Base-by-base conservation (phyloP, 306 rosid genomes). In the Phaseolus lunatus region DNA sequence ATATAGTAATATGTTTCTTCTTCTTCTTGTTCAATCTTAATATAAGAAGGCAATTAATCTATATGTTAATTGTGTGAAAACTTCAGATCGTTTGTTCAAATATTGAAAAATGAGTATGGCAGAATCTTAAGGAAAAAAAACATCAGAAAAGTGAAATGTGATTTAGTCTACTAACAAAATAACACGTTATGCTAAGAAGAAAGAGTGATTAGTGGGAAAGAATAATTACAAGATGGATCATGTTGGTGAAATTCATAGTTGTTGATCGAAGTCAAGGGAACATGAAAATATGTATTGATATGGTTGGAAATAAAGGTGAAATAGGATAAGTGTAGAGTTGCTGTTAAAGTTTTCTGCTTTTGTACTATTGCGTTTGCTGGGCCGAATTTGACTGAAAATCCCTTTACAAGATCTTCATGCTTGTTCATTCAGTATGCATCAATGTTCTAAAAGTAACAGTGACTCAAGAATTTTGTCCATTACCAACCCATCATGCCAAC, bases 341-440 rank as follows among this genome's bases (percentile, higher is more conserved):
- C 72, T 79, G 67, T 81, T 79, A 18, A 52, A 33, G 61, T 67
- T 58, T 58, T 78, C 52, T 31, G 50, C 72, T 61, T 31, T 71
- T 61, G 78, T 61, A 70, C 66, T 67, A 48, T 75, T 67, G 72
- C 31, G 76, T 73, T 78, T 88, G 86, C 78, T 66, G 53, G 74
- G 77, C 72, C 72, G 7, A 74, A 77, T 74, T 80, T 86, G 84
- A 72, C 45, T 80, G 69, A 78, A 82, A 76, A 70, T 75, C 79
- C 19, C 73, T 22, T 39, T 67, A 26, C 29, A 73, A 83, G 79
- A 78, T 86, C 23, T 66, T 29, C 13, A 12, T 85, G 82, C 82
- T 86, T 83, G 33, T 62, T 48, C 37, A 24, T 71, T 75, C 53
- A 54, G 77, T 45, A 54, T 76, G 70, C 67, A 77, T 50, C 49